phyloP scores from a whole-genome alignment of 495 filamentous ascomycete genomes.

The Aspergillus affinis region DNA sequence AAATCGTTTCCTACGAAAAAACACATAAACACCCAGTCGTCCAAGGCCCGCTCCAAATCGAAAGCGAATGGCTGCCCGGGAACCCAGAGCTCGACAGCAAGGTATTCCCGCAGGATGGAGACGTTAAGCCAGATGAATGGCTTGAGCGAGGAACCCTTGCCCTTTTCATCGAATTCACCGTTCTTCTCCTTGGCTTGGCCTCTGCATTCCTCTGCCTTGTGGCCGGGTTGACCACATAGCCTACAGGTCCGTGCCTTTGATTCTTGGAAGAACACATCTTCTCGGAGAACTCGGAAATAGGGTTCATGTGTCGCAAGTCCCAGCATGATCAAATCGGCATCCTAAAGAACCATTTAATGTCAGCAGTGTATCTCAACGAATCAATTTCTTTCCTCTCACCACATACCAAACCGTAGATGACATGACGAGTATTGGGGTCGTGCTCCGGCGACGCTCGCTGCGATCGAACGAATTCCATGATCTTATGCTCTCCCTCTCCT shows the following conservation, averaged over 20 bases:
- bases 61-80: slow-evolving; percentile 76
- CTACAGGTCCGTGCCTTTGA: slow-evolving; percentile 75
- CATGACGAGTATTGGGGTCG: slow-evolving; percentile 94
- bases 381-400: neutral
- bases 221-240: slow-evolving; percentile 87
- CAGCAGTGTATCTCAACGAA: slow-evolving; percentile 16
- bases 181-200: slow-evolving; percentile 81
- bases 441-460: slow-evolving; percentile 88
- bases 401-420: slow-evolving; percentile 79
- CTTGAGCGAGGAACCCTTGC: slow-evolving; percentile 65
- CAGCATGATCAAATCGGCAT: slow-evolving; percentile 99
- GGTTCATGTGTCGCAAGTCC: slow-evolving; percentile 96
- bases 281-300: slow-evolving; percentile 93
- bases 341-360: slow-evolving; percentile 37
- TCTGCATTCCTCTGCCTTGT: slow-evolving; percentile 78
- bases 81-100: slow-evolving; percentile 83
- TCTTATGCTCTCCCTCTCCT: slow-evolving; percentile 98
- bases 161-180: slow-evolving; percentile 84
- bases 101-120: slow-evolving; percentile 85
- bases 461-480: slow-evolving; percentile 96
- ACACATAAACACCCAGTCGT: slow-evolving; percentile 99
- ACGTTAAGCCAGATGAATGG: slow-evolving; percentile 99
- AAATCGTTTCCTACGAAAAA: slow-evolving; percentile 99
- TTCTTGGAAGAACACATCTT: slow-evolving; percentile 94
- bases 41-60: slow-evolving; percentile 92